Percentiles rank a stretch among this genome's conserved stretches.
Conservation (phyloP, 1,139 yeast genomes). For the Pichia sp. region DNA sequence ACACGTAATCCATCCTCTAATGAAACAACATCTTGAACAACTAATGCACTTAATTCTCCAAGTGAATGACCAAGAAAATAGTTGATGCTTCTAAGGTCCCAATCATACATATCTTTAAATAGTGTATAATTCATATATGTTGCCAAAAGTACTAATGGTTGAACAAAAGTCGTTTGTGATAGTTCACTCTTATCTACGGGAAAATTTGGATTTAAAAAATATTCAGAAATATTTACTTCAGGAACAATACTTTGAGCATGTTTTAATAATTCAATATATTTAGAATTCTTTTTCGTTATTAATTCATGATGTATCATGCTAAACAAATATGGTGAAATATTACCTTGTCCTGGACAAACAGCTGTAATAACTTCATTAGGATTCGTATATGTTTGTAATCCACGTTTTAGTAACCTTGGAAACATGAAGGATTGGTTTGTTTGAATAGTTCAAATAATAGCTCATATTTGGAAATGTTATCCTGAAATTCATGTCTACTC, state of each 20-base stretch:
- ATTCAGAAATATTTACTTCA: conserved; percentile 4
- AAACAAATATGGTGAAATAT: conserved; percentile 14
- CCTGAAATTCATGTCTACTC: too few relatives aligned
- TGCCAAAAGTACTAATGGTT: conserved; percentile 30
- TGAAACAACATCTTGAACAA: conserved; percentile 24
- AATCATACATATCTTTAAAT: conserved; percentile 16
- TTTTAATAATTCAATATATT: conserved; percentile 2
- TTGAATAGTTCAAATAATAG: too few relatives aligned
- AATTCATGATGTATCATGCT: conserved; percentile 13
- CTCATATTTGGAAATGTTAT: too few relatives aligned
- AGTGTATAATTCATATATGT: conserved; percentile 23
- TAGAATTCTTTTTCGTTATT: not conserved
- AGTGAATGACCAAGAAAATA: conserved; percentile 32
- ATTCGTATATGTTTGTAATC: not conserved
- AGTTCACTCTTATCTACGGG: not conserved
- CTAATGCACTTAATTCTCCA: conserved; percentile 31
- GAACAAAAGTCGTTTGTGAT: conserved; percentile 28
- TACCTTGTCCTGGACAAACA: conserved; percentile 19
- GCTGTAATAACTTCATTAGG: conserved; percentile 3
- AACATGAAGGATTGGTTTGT: not conserved
- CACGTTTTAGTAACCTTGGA: not conserved
- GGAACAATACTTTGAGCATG: conserved; percentile 8
- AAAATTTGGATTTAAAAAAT: conserved; percentile 5
- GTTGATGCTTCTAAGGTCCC: conserved; percentile 22
- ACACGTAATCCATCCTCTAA: conserved; percentile 25